Evolutionary conservation across 768 basidiomycete genomes (phyloP), one percentile per base, ranked within the genome.

Genomic region (Boletus coccyginus): DNA sequence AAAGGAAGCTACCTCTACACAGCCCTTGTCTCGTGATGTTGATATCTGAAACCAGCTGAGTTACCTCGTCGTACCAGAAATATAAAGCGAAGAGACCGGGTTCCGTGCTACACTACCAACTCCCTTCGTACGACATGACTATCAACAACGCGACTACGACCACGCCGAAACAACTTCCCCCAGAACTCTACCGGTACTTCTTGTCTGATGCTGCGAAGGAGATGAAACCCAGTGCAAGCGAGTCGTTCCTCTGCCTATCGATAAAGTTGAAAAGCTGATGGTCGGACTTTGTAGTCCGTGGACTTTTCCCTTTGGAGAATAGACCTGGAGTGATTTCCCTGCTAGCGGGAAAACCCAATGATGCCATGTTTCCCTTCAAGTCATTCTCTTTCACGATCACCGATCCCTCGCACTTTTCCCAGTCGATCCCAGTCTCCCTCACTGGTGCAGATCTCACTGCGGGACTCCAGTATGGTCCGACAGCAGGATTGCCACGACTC

Each of bases 281-380:
- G n/a, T n/a, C n/a, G n/a, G 21, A 46, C 44, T 8, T 53, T 60
- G 49, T 59, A 89, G 86, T 90, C 55, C 78, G 86, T 59, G 70
- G 84, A 14, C 78, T 96, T n/a, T 80, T 84, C 55, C 92, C 86
- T 0, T 78, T 94, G 29, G 96, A 98, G 71, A 78, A 79, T 21
- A 80, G 75, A 1, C 92, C 94, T 0, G 90, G 90, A 0, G 68
- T 92, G 38, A 85, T 94, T 53, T 91, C 88, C 4, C 70, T 94
- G 33, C 82, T 95, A 8, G 94, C 94, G 0, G 96, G 96, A 29
- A 94, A 95, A 71, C 96, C 96, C 7, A 95, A 96, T 66, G 80
- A 86, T 9, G 76, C 79, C n/a, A 89, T 92, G 19, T 98, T 98
- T 75, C 96, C 96, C 2, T 91, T 98, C 75, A 85, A 86, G 3